A percentile compares a stretch with the other conserved stretches of the same genome.
Conservation (phyloP, 164 flowering plant species). For the Vitis riparia region DNA sequence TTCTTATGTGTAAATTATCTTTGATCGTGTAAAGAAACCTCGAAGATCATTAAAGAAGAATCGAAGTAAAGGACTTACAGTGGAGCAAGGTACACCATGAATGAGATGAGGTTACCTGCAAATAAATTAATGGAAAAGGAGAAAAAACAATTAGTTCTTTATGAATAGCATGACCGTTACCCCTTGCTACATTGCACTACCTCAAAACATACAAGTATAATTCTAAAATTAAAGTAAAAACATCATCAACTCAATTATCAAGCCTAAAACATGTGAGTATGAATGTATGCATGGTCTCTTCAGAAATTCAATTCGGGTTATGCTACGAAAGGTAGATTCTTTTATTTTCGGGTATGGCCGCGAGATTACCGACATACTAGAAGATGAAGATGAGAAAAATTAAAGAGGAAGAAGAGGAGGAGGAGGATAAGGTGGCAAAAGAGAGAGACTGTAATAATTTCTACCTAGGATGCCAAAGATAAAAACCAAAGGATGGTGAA, state of each 20-base stretch:
- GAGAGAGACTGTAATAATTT: neutral
- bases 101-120: conserved; percentile 44
- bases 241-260: too few relatives aligned
- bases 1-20: neutral
- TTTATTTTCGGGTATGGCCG: too few relatives aligned
- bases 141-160: neutral
- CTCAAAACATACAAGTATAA: too few relatives aligned
- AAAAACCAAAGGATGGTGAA: conserved; percentile 18
- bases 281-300: too few relatives aligned
- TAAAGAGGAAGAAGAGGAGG: neutral
- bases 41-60: neutral
- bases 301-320: too few relatives aligned
- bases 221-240: too few relatives aligned
- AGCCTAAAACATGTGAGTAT: too few relatives aligned
- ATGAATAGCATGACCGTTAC: too few relatives aligned
- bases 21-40: neutral
- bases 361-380: too few relatives aligned
- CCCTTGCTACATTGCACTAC: too few relatives aligned
- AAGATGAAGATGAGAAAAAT: too few relatives aligned
- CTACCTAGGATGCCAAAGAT: conserved; percentile 45
- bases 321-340: too few relatives aligned
- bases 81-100: conserved; percentile 48
- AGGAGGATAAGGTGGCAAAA: neutral
- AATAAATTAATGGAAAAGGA: neutral
- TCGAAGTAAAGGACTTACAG: conserved; percentile 26